Conservation (phyloP, 1,284 basidiomycete species). For the Cryptococcus floricola region DNA sequence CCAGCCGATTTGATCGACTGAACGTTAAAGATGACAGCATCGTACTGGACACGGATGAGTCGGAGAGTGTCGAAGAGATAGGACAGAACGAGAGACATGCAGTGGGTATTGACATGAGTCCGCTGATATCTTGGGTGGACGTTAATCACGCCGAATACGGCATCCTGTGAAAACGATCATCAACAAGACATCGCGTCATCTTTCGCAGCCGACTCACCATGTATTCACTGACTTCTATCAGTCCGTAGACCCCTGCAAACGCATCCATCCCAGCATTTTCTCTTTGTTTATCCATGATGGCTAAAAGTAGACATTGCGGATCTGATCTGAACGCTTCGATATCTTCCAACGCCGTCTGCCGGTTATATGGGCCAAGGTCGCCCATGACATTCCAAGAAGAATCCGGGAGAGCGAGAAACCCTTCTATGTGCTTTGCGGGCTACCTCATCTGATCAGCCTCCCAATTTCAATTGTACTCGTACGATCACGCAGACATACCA, state of each 20-base stretch:
- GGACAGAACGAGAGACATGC: constrained; percentile 16
- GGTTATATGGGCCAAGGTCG: constrained; percentile 18
- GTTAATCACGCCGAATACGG: constrained; percentile 22
- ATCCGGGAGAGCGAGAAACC: constrained; percentile 16
- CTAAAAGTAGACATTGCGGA: constrained; percentile 15
- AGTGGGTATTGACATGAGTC: constrained; percentile 24
- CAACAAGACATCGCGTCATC: neutral
- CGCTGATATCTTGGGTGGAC: constrained; percentile 18
- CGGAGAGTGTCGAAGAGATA: constrained; percentile 20
- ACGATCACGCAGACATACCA: constrained; percentile 12
- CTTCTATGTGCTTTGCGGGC: constrained; percentile 20
- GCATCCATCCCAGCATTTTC: constrained; percentile 8
- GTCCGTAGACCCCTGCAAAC: constrained; percentile 25
- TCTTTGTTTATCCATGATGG: constrained; percentile 21
- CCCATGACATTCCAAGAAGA: constrained; percentile 20
- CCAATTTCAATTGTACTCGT: neutral
- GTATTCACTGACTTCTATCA: constrained; percentile 14
- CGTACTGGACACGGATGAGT: constrained; percentile 21
- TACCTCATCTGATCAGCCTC: neutral
- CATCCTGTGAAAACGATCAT: neutral
- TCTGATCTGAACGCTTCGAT: constrained; percentile 20
- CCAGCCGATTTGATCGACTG: constrained; percentile 14
- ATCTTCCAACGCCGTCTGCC: constrained; percentile 13
- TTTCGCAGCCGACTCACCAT: constrained; percentile 9
- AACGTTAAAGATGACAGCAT: constrained; percentile 16